Evolutionary conservation across 768 basidiomycete species (phyloP).

Genomic region (Xerocomellus dryophilus): DNA sequence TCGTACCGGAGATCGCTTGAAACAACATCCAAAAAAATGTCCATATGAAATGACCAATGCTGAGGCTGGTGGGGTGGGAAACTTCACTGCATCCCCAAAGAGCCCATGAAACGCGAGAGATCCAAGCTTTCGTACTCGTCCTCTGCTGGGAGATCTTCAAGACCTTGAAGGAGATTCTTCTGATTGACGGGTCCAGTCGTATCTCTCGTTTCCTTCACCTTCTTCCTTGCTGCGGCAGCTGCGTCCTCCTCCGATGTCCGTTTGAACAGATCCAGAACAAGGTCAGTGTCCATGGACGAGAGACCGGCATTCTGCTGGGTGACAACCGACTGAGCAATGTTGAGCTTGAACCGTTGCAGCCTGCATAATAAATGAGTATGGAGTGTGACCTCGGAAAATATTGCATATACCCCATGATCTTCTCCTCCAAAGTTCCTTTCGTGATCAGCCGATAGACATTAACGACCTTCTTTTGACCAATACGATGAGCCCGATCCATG

Average conservation of each 20-base stretch:
- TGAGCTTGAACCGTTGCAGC: slow-evolving; percentile 96
- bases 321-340: slow-evolving; percentile 94
- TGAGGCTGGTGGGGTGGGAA: background rate
- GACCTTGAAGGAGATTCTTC: slow-evolving; percentile 82
- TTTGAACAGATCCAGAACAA: slow-evolving; percentile 90
- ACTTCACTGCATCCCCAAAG: slow-evolving; percentile 53
- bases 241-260: slow-evolving; percentile 73
- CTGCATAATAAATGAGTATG: slow-evolving; percentile 40
- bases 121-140: slow-evolving; percentile 91
- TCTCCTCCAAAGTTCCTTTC: slow-evolving; percentile 95
- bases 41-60: slow-evolving; percentile 16
- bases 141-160: slow-evolving; percentile 89
- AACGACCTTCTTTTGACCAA: slow-evolving; percentile 98
- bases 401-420: slow-evolving; percentile 92
- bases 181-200: slow-evolving; percentile 59
- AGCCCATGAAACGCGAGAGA: slow-evolving; percentile 83
- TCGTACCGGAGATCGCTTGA: slow-evolving; percentile 14
- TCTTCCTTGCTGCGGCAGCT: slow-evolving; percentile 46
- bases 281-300: slow-evolving; percentile 94
- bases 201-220: slow-evolving; percentile 52
- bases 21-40: slow-evolving; percentile 15
- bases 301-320: slow-evolving; percentile 96
- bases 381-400: background rate
- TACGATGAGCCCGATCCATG: slow-evolving; percentile 97
- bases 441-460: slow-evolving; percentile 98